phyloP scores from a whole-genome alignment of 140 eudicot species.

The Bidens hawaiensis region DNA sequence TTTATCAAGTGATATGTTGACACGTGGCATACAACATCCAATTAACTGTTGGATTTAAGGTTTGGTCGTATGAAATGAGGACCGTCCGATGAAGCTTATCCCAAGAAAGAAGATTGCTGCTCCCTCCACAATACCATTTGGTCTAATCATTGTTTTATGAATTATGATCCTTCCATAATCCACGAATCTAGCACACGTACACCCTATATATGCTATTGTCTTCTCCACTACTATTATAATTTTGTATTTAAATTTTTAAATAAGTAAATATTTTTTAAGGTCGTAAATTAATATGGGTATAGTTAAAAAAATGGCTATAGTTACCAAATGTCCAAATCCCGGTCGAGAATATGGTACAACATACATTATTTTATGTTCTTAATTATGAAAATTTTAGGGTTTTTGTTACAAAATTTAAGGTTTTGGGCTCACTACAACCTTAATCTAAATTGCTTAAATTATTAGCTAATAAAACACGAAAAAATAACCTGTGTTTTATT shows the following conservation, averaged over 20 bases:
- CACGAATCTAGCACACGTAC: slow-evolving; percentile 15
- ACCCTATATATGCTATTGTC: not conserved
- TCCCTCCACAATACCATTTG: slow-evolving; percentile 13
- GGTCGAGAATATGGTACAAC: not conserved
- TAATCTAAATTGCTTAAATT: no score
- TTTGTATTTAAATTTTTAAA: not conserved
- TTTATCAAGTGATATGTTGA: slow-evolving; percentile 4
- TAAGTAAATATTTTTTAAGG: no score
- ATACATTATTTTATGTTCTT: no score
- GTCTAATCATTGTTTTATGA: slow-evolving; percentile 14
- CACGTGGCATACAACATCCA: slow-evolving; percentile 19
- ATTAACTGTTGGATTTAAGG: slow-evolving; percentile 23
- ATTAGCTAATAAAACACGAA: no score
- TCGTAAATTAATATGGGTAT: not conserved
- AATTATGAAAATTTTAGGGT: not conserved
- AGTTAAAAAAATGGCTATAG: not conserved
- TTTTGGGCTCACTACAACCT: no score
- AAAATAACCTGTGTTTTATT: no score
- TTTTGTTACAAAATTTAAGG: not conserved
- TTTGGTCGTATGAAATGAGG: slow-evolving; percentile 12
- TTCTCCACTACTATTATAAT: not conserved
- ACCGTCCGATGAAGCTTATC: slow-evolving; percentile 21
- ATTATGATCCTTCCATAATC: not conserved
- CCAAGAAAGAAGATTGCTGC: slow-evolving; percentile 25
- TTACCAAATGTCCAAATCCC: not conserved